Evolutionary conservation across 2,329 filamentous ascomycete genomes (phyloP), one percentile per base, ranked within the genome.

Genomic region (Fusarium poae): DNA sequence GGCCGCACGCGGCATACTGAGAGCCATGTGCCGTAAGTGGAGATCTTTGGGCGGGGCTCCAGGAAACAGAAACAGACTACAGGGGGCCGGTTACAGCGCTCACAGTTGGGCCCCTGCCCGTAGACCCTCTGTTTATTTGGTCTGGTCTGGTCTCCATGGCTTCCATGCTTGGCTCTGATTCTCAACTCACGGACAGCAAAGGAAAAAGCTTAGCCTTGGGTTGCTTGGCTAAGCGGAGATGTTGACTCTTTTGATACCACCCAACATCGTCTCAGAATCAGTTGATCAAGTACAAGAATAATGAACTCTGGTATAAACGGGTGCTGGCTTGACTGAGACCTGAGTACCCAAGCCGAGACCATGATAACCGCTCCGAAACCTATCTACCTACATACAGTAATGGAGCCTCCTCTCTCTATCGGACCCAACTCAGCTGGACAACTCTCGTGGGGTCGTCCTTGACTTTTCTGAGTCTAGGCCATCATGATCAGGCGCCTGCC

Each of bases 401-500:
- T 27, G 27, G 27, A 27, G 27, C 27, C 27, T 27, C 27, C 27
- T 51, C 34, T 34, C 32, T 25, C 21, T 25, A 18, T 48, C 32
- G 25, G 23, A 48, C 46, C 29, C 39, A 45, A 62, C 49, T 68
- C 65, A 60, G 65, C 58, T 60, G 65, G 58, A 43, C 64, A 65
- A 34, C 23, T 55, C 53, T 23, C 59, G 48, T 67, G 62, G 62
- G 56, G 37, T 57, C 40, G 37, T 57, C 40, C 18, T 57, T 35
- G 23, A 18, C 18, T 50, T 50, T 34, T 27, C 46, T 32, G 21
- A 42, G 39, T 23, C 21, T 23, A 42, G 39, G 15, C 40, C 48
- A 34, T 53, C 55, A 68, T 65, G 66, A 63, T 69, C 67, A 69
- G 67, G 66, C 62, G 67, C 57, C 65, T 58, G 62, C 52, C 65